phyloP scores from a whole-genome alignment of 2,329 filamentous ascomycete species.

The Diplocarpon mali region DNA sequence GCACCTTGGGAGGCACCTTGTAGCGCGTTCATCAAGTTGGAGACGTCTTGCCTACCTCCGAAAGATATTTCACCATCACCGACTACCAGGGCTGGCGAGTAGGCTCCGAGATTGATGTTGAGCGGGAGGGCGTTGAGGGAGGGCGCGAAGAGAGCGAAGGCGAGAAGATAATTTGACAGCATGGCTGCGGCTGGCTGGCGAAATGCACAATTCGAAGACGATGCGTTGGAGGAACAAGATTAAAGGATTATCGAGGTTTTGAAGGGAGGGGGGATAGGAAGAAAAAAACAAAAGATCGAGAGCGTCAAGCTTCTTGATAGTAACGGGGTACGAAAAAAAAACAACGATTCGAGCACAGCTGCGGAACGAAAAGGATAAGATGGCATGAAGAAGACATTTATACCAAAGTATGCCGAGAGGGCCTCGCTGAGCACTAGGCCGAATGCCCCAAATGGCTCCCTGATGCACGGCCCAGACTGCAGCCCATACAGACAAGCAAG shows the following conservation, averaged over 20 bases:
- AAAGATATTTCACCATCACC: constrained; percentile 43
- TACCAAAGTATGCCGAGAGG: constrained; percentile 14
- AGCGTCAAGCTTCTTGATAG: constrained; percentile 23
- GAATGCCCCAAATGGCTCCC: neutral
- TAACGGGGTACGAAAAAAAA: constrained; percentile 11
- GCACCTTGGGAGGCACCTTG: constrained; percentile 29
- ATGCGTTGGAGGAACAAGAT: constrained; percentile 9
- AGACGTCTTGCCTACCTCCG: constrained; percentile 31
- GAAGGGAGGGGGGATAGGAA: too few relatives aligned
- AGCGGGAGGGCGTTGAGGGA: constrained; percentile 31
- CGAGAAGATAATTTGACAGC: constrained; percentile 24
- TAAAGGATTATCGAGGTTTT: constrained; percentile 14
- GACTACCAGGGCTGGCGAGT: constrained; percentile 40
- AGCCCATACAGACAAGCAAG: constrained; percentile 6
- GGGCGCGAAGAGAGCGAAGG: constrained; percentile 26
- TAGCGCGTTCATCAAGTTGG: constrained; percentile 34
- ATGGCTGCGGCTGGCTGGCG: constrained; percentile 7
- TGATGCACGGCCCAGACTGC: constrained; percentile 9
- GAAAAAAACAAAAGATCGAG: constrained; percentile 10
- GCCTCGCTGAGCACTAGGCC: constrained; percentile 7
- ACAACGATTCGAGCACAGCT: constrained; percentile 21
- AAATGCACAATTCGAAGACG: constrained; percentile 3
- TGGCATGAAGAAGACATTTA: constrained; percentile 16
- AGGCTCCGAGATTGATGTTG: constrained; percentile 42
- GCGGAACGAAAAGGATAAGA: constrained; percentile 10